Evolutionary conservation across 176 grass and related monocot genomes (phyloP), one percentile per base, ranked within the genome.

Genomic region (Juncus inflexus): DNA sequence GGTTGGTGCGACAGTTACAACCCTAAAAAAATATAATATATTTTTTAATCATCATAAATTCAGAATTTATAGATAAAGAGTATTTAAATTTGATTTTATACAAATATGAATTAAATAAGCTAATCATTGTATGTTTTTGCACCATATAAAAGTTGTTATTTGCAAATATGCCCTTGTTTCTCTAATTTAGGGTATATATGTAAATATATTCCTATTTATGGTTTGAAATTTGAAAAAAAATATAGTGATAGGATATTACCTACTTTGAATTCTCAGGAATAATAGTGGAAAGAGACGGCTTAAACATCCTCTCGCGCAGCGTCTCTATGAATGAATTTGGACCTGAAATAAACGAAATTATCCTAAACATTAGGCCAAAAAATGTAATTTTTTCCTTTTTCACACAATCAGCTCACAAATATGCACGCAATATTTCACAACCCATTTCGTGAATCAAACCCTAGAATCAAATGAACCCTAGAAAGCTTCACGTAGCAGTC

Each of bases 191-290:
- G 67, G 52, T 58, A 70, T 43, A 40, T 7, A 42, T 6, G 10
- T 2, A 58, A 58, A 28, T 41, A 13, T 3, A 15, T 50, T 50
- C 36, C 3, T 19, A 50, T 50, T 42, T 63, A 16, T 4, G 39
- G 43, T 41, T 12, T 42, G 36, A 40, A 5, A 6, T 60, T 13
- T 37, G 60, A 47, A 50, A 53, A 50, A 35, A 77, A 58, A 79
- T 52, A 70, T 57, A 84, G 82, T 63, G 74, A 76, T 52, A 70
- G 80, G 52, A 78, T 99, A 84, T 92, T 99, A 99, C 85, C 88
- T 92, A 99, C 94, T 99, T 99, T 92, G 88, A 78, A 92, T 99
- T 89, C 78, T 99, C 88, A 77, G 83, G 70, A 42, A 99, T 92
- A 53, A 99, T 89, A 28, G 94, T 99, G 35, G 85, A 86, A 59